Percentiles rank a stretch among this genome's conserved stretches.
Conservation (phyloP, 1,284 basidiomycete genomes). For the Inonotus hispidus region DNA sequence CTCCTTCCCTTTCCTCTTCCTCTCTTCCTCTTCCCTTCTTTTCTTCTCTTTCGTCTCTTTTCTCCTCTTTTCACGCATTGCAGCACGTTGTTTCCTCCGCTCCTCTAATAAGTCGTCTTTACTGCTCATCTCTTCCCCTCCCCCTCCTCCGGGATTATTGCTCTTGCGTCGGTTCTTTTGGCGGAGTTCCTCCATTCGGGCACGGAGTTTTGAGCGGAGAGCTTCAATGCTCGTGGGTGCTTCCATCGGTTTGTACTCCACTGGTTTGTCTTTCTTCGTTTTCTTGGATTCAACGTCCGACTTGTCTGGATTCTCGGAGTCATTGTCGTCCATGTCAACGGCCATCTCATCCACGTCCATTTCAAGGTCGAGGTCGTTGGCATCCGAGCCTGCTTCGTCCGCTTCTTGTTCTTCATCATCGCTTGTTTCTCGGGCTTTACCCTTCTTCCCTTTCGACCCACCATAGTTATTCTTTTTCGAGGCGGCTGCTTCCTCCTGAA, state of each 20-base stretch:
- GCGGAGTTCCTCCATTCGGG: constrained; percentile 69
- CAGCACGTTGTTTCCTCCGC: constrained; percentile 66
- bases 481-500: constrained; percentile 54
- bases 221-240: constrained; percentile 58
- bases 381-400: constrained; percentile 24
- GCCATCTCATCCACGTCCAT: constrained; percentile 25
- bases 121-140: constrained; percentile 36
- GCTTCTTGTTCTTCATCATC: constrained; percentile 28
- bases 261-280: constrained; percentile 21
- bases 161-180: constrained; percentile 31
- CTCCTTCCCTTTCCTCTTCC: constrained; percentile 40
- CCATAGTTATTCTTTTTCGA: constrained; percentile 46
- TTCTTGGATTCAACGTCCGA: constrained; percentile 18
- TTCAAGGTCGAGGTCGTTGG: constrained; percentile 18
- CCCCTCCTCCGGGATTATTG: constrained; percentile 21
- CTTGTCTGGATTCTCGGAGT: constrained; percentile 23
- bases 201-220: constrained; percentile 76
- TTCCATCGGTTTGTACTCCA: constrained; percentile 59
- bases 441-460: constrained; percentile 33
- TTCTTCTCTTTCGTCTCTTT: constrained; percentile 83
- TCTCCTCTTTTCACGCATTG: constrained; percentile 76
- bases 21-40: constrained; percentile 47
- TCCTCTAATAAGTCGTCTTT: constrained; percentile 81
- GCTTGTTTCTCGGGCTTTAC: constrained; percentile 31
- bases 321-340: constrained; percentile 28